Percentiles rank a stretch among this genome's conserved stretches.
phyloP scores from a whole-genome alignment of 129 eudicot genomes.

The Chrysanthemum makinoi region DNA sequence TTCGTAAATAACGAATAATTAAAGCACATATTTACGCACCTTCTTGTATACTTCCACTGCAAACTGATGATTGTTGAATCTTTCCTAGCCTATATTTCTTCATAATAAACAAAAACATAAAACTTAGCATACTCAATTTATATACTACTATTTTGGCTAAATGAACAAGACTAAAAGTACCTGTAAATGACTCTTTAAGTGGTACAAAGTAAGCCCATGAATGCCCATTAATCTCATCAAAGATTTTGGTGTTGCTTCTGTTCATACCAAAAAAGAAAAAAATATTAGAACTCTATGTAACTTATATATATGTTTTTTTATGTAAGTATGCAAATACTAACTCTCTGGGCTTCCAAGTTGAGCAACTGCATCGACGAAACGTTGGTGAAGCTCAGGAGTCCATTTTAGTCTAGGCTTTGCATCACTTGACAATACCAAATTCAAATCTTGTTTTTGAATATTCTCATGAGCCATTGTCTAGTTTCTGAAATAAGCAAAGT shows the following conservation, averaged over 20 bases:
- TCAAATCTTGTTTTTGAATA: conserved; percentile 58
- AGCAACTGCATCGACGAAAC: conserved; percentile 66
- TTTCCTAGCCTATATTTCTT: conserved; percentile 94
- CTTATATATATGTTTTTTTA: no score
- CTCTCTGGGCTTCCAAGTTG: conserved; percentile 97
- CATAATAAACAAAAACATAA: conserved; percentile 28
- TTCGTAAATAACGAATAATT: neutral
- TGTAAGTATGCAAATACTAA: conserved; percentile 25
- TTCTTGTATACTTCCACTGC: conserved; percentile 53
- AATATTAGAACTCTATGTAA: conserved; percentile 14
- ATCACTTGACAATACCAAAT: conserved; percentile 79
- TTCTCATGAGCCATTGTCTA: conserved; percentile 53
- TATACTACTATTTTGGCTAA: neutral
- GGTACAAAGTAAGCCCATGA: conserved; percentile 91
- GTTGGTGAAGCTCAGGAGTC: conserved; percentile 81
- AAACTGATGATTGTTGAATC: conserved; percentile 52
- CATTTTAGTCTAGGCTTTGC: conserved; percentile 93
- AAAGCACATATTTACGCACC: conserved; percentile 35
- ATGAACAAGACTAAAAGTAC: conserved; percentile 23
- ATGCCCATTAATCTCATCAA: conserved; percentile 87
- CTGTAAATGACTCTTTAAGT: conserved; percentile 97
- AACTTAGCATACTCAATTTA: neutral
- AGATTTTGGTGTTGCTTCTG: conserved; percentile 96
- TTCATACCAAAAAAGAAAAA: conserved; percentile 10
- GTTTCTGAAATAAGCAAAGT: conserved; percentile 30